Conservation (phyloP, 805 yeast species). For the Suhomyces vadensis region DNA sequence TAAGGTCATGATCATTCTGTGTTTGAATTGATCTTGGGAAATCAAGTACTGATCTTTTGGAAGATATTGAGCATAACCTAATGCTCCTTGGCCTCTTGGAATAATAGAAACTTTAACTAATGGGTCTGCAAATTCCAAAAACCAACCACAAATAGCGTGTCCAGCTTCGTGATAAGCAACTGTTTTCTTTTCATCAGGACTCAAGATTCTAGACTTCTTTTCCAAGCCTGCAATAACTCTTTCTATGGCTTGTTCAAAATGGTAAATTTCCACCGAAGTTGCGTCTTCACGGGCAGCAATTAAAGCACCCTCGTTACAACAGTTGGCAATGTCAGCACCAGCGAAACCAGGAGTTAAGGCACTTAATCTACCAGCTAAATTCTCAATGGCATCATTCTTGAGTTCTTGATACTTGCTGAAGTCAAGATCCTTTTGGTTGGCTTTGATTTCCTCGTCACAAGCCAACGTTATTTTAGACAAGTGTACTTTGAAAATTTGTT, state of each 20-base stretch:
- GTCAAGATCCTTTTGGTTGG: slow-evolving; percentile 37
- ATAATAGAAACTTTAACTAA: slow-evolving; percentile 88
- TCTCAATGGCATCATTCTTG: slow-evolving; percentile 48
- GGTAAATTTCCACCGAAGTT: slow-evolving; percentile 58
- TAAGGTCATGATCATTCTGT: slow-evolving; percentile 90
- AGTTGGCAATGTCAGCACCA: slow-evolving; percentile 95
- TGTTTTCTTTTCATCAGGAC: slow-evolving; percentile 76
- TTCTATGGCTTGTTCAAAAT: slow-evolving; percentile 91
- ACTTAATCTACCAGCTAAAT: slow-evolving; percentile 78
- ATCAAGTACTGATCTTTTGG: slow-evolving; percentile 87
- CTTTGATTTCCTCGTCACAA: slow-evolving; percentile 38
- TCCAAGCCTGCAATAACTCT: slow-evolving; percentile 95
- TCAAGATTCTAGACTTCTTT: slow-evolving; percentile 74
- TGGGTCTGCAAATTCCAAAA: slow-evolving; percentile 83
- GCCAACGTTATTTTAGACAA: slow-evolving; percentile 57
- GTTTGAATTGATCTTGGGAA: slow-evolving; percentile 71
- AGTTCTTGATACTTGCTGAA: slow-evolving; percentile 41
- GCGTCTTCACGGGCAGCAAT: slow-evolving; percentile 84
- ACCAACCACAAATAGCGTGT: slow-evolving; percentile 97
- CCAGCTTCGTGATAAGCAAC: slow-evolving; percentile 98
- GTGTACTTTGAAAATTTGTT: slow-evolving; percentile 82
- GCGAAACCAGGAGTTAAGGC: slow-evolving; percentile 94
- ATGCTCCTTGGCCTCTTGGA: slow-evolving; percentile 92
- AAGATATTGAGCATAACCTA: slow-evolving; percentile 93
- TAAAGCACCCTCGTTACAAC: slow-evolving; percentile 91